Evolutionary conservation across 257 asterid genomes (phyloP), one percentile per base, ranked within the genome.

Genomic region (Penstemon newberryi): DNA sequence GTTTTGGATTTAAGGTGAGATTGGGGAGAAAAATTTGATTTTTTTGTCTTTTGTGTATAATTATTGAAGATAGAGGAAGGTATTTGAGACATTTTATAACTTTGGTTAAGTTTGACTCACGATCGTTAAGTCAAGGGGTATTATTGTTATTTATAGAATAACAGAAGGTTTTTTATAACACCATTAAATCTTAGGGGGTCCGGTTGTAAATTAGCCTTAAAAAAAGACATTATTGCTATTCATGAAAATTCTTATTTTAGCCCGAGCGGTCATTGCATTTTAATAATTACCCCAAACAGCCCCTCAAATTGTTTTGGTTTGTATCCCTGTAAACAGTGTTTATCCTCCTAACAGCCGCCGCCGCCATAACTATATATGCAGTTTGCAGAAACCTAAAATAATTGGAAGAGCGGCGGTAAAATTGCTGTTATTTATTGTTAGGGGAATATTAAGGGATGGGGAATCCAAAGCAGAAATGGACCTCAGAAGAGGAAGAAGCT

Each of bases 401-500:
- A 11, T 15, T 57, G 42, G 68, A 18, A 43, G 49, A 12, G 37
- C 44, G 60, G 63, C 56, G 67, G 71, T 54, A 7, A 69, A 52
- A 67, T 67, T 6, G 65, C 69, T 39, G 54, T 37, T 57, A 25
- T 1, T 25, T 25, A 1, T 38, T n/a, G 58, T 66, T 15, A 54
- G 73, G 50, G 36, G 59, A 56, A 56, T 47, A 25, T 33, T 4
- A 49, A 67, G 59, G 19, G 70, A 85, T 87, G 95, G 95, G 95
- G 44, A 83, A 85, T 79, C 91, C 91, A 6, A 87, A 87, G 78
- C 87, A 81, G 77, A 87, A 87, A 63, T 87, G 95, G 95, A 85
- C 91, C 4, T 50, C 83, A 0, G 91, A 83, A 47, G 95, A 87
- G 76, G 91, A 85, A 41, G 89, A 85, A 56, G 95, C 95, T 1